phyloP scores from a whole-genome alignment of 306 rosid species.

The Medicago arabica region DNA sequence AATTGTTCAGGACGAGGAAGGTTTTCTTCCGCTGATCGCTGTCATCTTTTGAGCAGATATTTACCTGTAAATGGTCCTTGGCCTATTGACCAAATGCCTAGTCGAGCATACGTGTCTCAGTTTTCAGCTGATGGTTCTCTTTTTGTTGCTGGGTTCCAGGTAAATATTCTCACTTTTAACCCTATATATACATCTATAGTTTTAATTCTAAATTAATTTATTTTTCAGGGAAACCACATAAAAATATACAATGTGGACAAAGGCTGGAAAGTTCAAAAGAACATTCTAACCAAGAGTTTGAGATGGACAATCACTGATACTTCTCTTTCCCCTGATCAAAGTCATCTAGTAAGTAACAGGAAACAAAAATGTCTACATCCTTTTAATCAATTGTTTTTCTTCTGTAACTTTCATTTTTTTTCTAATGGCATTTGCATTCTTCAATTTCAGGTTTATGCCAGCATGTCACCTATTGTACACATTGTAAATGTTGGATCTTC shows the following conservation, averaged over 20 bases:
- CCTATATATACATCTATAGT: conserved; percentile 14
- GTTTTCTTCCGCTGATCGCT: conserved; percentile 89
- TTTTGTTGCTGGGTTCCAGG: conserved; percentile 91
- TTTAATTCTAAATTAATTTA: conserved; percentile 25
- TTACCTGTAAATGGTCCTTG: conserved; percentile 92
- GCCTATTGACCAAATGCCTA: conserved; percentile 71
- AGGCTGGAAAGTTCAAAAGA: conserved; percentile 93
- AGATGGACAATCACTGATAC: conserved; percentile 97
- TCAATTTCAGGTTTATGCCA: conserved; percentile 83
- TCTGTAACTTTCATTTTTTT: neutral
- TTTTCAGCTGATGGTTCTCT: conserved; percentile 94
- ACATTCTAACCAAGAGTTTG: conserved; percentile 77
- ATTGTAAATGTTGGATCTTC: conserved; percentile 76
- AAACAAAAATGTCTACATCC: neutral
- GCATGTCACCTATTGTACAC: conserved; percentile 91
- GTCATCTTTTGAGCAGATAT: conserved; percentile 87
- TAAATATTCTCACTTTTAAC: conserved; percentile 38
- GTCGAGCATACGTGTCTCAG: conserved; percentile 91
- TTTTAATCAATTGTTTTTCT: conserved; percentile 24
- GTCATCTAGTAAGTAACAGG: conserved; percentile 64
- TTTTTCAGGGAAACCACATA: conserved; percentile 77
- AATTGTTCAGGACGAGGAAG: conserved; percentile 85
- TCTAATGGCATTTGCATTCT: conserved; percentile 29
- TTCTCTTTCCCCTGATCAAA: conserved; percentile 82
- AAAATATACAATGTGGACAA: conserved; percentile 80